Base-by-base conservation (phyloP, 108 stramenopile genomes). In the Fragilaria radians region DNA sequence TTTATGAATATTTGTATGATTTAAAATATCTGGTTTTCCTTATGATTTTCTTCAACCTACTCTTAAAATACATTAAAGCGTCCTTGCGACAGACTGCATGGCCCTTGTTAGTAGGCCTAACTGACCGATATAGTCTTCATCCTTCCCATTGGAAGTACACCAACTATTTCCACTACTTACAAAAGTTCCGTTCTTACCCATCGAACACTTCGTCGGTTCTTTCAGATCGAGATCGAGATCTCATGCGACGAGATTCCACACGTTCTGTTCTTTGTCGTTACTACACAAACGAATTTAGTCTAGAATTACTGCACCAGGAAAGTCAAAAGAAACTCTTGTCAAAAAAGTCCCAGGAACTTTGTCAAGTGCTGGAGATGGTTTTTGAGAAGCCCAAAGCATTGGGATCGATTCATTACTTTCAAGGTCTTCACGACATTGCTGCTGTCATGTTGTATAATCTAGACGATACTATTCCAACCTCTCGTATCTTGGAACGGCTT, bases 341-440 rank as follows among this genome's bases (percentile, higher is more conserved):
- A 14, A 14, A 42, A 11, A 42, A 42, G 14, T 7, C 36, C 11
- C 7, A 42, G 14, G 36, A 42, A 11, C 36, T 42, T 42, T 42
- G 7, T 7, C 36, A 42, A 42, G 36, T 42, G 36, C 14, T 42
- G 36, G 36, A 42, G 36, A 11, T 14, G 7, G 36, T 42, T 7
- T 14, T 42, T 7, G 36, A 42, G 36, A 42, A 11, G 14, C 36
- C 36, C 11, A 7, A 7, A 42, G 11, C 11, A 42, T 42, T 7
- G 11, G 36, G 36, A 28, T 50, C 25, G 55, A 32, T 57, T 1
- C 67, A 68, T 62, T 71, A 75, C 29, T 80, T 72, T 65, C 70
- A 71, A 59, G 79, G 79, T 5, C 42, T 80, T 22, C 74, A 75
- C 32, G 79, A 80, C 53, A 54, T 80, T 47, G 74, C 70, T 4